A percentile compares a stretch with the other conserved stretches of the same genome.
Conservation (phyloP, 345 rosid species). For the Garcia nutans region DNA sequence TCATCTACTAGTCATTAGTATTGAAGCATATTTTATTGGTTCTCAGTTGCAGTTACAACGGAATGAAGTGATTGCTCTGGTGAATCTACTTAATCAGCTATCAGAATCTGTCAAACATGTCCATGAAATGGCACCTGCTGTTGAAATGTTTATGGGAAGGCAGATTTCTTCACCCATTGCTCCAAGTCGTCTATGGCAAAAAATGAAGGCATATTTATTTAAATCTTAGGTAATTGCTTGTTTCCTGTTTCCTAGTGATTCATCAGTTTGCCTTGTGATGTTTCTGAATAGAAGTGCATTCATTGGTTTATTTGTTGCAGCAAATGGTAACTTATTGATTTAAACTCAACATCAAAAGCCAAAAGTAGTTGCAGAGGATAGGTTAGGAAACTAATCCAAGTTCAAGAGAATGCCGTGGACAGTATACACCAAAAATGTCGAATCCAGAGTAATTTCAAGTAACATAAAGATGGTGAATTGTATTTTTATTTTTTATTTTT, state of each 20-base stretch:
- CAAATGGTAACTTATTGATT: background rate
- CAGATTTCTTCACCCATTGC: slow-evolving; percentile 15
- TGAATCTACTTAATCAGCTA: slow-evolving; percentile 67
- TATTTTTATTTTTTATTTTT: background rate
- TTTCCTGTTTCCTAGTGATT: background rate
- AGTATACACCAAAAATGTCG: background rate
- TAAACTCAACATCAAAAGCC: background rate
- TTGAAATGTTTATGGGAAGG: slow-evolving; percentile 37
- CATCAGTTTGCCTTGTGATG: background rate
- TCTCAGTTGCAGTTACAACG: slow-evolving; percentile 65
- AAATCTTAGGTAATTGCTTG: slow-evolving; percentile 24
- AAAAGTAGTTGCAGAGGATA: background rate
- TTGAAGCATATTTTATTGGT: slow-evolving; percentile 6
- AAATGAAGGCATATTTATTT: slow-evolving; percentile 29
- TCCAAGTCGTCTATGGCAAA: slow-evolving; percentile 36
- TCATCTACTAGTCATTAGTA: background rate
- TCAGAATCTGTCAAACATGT: slow-evolving; percentile 69
- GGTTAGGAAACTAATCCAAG: background rate
- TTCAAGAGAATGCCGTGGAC: background rate
- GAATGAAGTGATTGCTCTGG: slow-evolving; percentile 76
- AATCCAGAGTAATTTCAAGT: background rate
- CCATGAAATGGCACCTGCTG: slow-evolving; percentile 51
- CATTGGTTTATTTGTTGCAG: slow-evolving; percentile 3
- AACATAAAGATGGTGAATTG: background rate
- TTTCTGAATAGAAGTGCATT: background rate